Base-by-base conservation (phyloP, 1,139 yeast species). In the Yamadazyma pseudoaaseri region DNA sequence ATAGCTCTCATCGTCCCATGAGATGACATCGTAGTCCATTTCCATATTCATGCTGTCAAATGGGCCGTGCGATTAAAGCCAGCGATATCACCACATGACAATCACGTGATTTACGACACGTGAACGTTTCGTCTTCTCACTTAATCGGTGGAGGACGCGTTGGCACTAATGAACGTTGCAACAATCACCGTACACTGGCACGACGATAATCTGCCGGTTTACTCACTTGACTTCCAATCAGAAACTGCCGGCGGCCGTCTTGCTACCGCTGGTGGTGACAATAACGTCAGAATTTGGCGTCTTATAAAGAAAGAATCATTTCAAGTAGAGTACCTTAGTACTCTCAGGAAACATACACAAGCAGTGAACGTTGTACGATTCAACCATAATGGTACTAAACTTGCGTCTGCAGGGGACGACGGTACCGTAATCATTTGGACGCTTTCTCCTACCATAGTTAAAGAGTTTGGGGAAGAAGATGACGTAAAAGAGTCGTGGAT, bases 351-450 rank as follows among this genome's bases (percentile, higher is more conserved):
- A 48, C 98, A 94, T 54, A 85, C 94, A 2, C 96, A 89, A 56
- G 96, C 98, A 0, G 97, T 92, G 13, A 92, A 92, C 55, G 89
- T 79, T 21, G 96, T 87, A 5, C 67, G 96, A 34, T 92, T 89
- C 54, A 80, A 81, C 51, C 80, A 82, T 1, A 60, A 56, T 3
- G 94, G 94, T 0, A 69, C 72, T 24, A 45, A 73, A 8, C 62
- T 92, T 24, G 98, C 97, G 0, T 75, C 94, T 0, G 97, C 96
- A 0, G 95, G 97, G 2, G 99, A 92, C 52, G 98, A 92, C 54
- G 98, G 98, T 1, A 77, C 83, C 8, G 72, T 92, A 12, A 68
- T 90, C 42, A 58, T 92, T 23, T 92, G 98, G 98, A 68, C 67
- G 28, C 64, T 72, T 17, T 68, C 80, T 14, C 83, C 78, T 27